Evolutionary conservation across 371 early-diverging fungal species (phyloP).

Genomic region (Mucor indicus): DNA sequence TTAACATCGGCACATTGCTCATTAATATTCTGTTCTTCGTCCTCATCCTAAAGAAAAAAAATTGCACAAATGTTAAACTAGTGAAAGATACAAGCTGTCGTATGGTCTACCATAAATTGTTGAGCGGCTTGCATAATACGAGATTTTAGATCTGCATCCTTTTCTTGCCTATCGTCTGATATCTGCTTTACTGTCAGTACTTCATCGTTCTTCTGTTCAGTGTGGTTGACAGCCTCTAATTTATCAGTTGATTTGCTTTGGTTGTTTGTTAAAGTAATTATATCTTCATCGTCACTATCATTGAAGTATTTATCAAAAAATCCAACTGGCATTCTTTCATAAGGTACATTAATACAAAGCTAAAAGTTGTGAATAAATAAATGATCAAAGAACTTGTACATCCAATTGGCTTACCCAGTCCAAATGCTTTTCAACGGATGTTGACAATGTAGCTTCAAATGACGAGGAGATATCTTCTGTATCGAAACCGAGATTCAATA

Average conservation of each 20-base stretch:
- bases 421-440: constrained; percentile 46
- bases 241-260: not conserved
- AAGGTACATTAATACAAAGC: constrained; percentile 54
- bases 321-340: constrained; percentile 57
- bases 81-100: not conserved
- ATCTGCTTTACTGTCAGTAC: not conserved
- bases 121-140: constrained; percentile 34
- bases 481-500: constrained; percentile 50
- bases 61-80: not conserved
- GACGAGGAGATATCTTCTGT: constrained; percentile 46
- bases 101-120: constrained; percentile 11
- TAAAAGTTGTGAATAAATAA: constrained; percentile 2
- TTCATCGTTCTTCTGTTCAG: not conserved
- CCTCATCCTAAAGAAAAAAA: constrained; percentile 23
- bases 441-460: constrained; percentile 39
- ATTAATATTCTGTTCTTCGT: constrained; percentile 25
- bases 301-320: constrained; percentile 58
- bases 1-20: constrained; percentile 28
- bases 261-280: constrained; percentile 2
- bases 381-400: not conserved
- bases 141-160: constrained; percentile 20
- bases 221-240: not conserved
- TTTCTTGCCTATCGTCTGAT: not conserved
- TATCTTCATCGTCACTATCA: constrained; percentile 19
- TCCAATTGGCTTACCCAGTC: constrained; percentile 55